These are phyloP conservation scores for Allantophomopsis lycopodina DNA, from an alignment of 2,329 filamentous ascomycete genomes.

Conservation along the genomic window DNA sequence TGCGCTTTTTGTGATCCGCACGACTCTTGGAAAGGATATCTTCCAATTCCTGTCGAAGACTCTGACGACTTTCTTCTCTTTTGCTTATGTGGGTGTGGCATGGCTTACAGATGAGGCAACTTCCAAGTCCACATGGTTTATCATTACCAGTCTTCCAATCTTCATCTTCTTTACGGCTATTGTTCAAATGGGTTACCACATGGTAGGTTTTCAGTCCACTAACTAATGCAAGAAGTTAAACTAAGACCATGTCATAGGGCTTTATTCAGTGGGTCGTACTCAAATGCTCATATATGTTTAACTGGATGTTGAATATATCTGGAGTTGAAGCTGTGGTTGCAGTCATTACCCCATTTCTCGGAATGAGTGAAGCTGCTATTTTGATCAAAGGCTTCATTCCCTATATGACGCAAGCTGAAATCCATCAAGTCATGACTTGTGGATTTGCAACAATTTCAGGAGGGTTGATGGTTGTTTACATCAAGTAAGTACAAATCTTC, in stretches of 20 bases:
- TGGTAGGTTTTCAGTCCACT: too few species aligned
- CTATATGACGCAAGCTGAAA: slow-evolving; percentile 73
- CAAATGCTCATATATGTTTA: slow-evolving; percentile 84
- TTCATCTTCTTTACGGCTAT: slow-evolving; percentile 94
- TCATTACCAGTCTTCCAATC: slow-evolving; percentile 68
- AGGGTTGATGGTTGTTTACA: slow-evolving; percentile 76
- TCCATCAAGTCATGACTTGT: slow-evolving; percentile 87
- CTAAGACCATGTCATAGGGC: slow-evolving; percentile 30
- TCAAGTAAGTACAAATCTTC: slow-evolving; percentile 24
- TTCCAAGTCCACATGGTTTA: slow-evolving; percentile 44
- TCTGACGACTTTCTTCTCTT: slow-evolving; percentile 61
- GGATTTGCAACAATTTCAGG: slow-evolving; percentile 90
- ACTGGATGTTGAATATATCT: slow-evolving; percentile 77
- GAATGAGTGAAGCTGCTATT: slow-evolving; percentile 89
- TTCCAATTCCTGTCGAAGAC: slow-evolving; percentile 77
- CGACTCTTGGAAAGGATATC: slow-evolving; percentile 71
- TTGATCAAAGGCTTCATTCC: slow-evolving; percentile 77
- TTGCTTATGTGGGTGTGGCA: slow-evolving; percentile 55
- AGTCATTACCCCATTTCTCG: slow-evolving; percentile 85
- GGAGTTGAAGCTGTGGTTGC: slow-evolving; percentile 91
- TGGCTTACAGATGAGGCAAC: slow-evolving; percentile 49
- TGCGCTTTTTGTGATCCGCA: slow-evolving; percentile 77
- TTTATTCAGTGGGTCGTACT: slow-evolving; percentile 79
- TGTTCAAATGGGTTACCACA: slow-evolving; percentile 75
- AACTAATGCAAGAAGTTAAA: too few species aligned